Percentiles rank a stretch among this genome's conserved stretches.
phyloP scores from a whole-genome alignment of 768 basidiomycete genomes.

The Panus rudis region DNA sequence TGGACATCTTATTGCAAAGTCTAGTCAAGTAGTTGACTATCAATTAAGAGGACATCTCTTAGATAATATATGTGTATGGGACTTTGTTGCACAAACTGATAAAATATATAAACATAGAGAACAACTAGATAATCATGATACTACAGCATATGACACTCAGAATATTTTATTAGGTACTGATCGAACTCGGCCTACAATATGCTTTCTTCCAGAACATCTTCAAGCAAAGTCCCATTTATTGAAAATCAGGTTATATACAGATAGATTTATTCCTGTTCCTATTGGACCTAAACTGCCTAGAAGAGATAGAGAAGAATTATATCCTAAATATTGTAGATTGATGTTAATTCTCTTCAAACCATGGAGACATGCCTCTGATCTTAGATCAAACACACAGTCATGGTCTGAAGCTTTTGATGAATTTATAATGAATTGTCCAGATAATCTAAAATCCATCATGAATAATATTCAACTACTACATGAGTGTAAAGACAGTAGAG shows the following conservation, averaged over 20 bases:
- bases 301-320: conserved; percentile 14
- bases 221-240: conserved; percentile 17
- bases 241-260: neutral
- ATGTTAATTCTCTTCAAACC: conserved; percentile 41
- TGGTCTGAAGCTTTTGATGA: neutral
- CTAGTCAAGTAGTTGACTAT: neutral
- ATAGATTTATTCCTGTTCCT: conserved; percentile 21
- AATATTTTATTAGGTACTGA: too few species aligned
- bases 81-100: neutral
- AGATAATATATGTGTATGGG: neutral
- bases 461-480: conserved; percentile 36
- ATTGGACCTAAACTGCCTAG: conserved; percentile 30
- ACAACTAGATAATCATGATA: too few species aligned
- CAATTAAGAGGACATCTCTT: neutral
- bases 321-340: conserved; percentile 23
- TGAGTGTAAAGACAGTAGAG: conserved; percentile 31
- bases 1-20: neutral
- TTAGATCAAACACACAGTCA: conserved; percentile 6
- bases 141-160: too few species aligned
- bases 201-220: conserved; percentile 13
- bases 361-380: conserved; percentile 25
- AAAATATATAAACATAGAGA: neutral
- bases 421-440: neutral
- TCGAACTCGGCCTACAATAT: neutral
- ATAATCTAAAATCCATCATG: conserved; percentile 16